Conservation (phyloP, 768 basidiomycete species). For the Sistotremastrum niveocremeum region DNA sequence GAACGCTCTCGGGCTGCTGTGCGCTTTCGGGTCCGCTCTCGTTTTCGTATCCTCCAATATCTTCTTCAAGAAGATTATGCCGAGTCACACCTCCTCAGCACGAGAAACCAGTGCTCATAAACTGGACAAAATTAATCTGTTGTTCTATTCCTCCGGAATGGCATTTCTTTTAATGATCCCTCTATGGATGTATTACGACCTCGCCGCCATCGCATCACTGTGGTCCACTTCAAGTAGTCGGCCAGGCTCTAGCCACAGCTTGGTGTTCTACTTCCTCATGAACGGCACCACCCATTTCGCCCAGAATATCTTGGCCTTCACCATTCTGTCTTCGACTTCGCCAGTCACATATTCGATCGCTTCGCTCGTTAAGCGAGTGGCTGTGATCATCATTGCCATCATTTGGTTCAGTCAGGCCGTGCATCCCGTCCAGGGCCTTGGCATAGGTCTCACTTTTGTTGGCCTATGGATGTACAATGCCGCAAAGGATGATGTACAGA, state of each 20-base stretch:
- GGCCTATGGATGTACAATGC: constrained; percentile 95
- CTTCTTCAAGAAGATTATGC: constrained; percentile 98
- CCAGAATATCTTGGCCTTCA: constrained; percentile 95
- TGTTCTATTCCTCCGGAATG: constrained; percentile 88
- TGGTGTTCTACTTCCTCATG: constrained; percentile 74
- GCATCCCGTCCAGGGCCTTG: constrained; percentile 71
- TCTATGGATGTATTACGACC: constrained; percentile 84
- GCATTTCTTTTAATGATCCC: constrained; percentile 96
- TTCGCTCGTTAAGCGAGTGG: constrained; percentile 93
- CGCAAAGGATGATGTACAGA: constrained; percentile 84
- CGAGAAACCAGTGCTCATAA: constrained; percentile 40
- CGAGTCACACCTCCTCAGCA: constrained; percentile 32
- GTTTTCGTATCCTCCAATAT: constrained; percentile 98
- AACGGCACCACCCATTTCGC: constrained; percentile 95
- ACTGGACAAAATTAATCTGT: constrained; percentile 92
- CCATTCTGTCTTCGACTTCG: constrained; percentile 89
- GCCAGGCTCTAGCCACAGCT: constrained; percentile 35
- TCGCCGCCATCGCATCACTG: constrained; percentile 37
- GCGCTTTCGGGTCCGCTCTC: constrained; percentile 92
- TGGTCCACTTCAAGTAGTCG: background rate
- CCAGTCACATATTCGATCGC: constrained; percentile 99
- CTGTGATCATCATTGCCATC: constrained; percentile 95
- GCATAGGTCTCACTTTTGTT: constrained; percentile 81
- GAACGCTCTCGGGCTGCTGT: constrained; percentile 75
- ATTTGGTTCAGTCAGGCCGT: constrained; percentile 89